Evolutionary conservation across 768 basidiomycete species (phyloP).

Genomic region (Lactarius akahatsu): DNA sequence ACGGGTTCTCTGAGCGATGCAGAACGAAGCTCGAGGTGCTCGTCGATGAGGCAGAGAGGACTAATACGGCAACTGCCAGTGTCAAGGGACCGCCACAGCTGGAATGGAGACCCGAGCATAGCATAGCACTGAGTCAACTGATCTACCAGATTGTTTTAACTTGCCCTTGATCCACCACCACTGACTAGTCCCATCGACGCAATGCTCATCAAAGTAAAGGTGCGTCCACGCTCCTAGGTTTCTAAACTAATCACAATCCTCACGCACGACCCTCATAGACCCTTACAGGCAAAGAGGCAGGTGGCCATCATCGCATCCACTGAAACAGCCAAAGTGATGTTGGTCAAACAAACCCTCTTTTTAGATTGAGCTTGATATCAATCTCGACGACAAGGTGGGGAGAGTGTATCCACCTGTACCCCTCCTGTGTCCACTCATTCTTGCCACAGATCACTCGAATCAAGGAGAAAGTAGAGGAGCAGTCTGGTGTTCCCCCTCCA

Average conservation of each 20-base stretch:
- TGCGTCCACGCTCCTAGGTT: slow-evolving; percentile 33
- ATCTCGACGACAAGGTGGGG: slow-evolving; percentile 78
- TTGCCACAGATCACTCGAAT: slow-evolving; percentile 77
- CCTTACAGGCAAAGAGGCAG: slow-evolving; percentile 95
- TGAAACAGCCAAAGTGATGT: background rate
- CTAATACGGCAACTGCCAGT: background rate
- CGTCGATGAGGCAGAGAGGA: background rate
- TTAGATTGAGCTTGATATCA: slow-evolving; percentile 94
- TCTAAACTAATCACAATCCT: background rate
- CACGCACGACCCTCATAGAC: slow-evolving; percentile 51
- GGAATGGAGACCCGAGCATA: background rate
- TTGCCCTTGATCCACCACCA: background rate
- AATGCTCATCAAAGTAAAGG: slow-evolving; percentile 94
- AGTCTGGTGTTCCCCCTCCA: slow-evolving; percentile 94
- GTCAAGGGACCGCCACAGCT: background rate
- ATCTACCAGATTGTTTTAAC: background rate
- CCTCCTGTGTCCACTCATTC: background rate
- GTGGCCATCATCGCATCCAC: slow-evolving; percentile 19
- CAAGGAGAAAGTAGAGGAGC: slow-evolving; percentile 98
- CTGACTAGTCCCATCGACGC: slow-evolving; percentile 17
- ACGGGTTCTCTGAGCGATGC: background rate
- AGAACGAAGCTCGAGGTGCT: background rate
- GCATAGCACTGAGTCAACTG: background rate
- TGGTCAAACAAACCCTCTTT: background rate
- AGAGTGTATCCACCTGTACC: background rate